Evolutionary conservation across 2,329 filamentous ascomycete genomes (phyloP).

Genomic region (Pestalotiopsis sp.): DNA sequence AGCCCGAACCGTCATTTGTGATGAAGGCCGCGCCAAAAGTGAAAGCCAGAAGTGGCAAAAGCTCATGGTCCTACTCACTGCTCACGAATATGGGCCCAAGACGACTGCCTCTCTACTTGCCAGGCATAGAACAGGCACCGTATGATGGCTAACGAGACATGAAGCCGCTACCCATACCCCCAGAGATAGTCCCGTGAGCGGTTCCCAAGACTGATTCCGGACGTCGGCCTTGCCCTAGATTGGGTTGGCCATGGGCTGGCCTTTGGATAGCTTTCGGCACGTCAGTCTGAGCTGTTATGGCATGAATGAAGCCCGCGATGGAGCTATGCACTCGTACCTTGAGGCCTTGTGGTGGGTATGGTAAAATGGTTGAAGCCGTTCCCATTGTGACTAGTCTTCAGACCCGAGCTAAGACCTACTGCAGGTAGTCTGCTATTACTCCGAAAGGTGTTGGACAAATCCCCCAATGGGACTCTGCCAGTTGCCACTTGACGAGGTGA

Average conservation of each 20-base stretch:
- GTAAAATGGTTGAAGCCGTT: constrained; percentile 17
- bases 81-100: neutral
- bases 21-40: neutral
- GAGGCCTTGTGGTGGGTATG: constrained; percentile 23
- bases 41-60: neutral
- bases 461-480: constrained; percentile 18
- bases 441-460: constrained; percentile 21
- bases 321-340: constrained; percentile 20
- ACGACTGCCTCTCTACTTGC: no score
- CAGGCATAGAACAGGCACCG: no score
- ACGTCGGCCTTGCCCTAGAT: neutral
- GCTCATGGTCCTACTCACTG: neutral
- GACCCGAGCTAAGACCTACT: constrained; percentile 30
- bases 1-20: neutral
- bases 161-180: constrained; percentile 14
- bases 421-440: constrained; percentile 21
- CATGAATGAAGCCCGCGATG: neutral
- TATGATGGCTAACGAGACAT: constrained; percentile 2
- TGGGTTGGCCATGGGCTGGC: constrained; percentile 5
- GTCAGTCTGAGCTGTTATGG: neutral
- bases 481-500: constrained; percentile 22
- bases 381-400: constrained; percentile 29
- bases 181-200: constrained; percentile 5
- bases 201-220: constrained; percentile 10
- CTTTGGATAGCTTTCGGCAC: constrained; percentile 12